A percentile compares a stretch with the other conserved stretches of the same genome.
Conservation (phyloP, 495 filamentous ascomycete species). For the Jackrogersella multiformis region DNA sequence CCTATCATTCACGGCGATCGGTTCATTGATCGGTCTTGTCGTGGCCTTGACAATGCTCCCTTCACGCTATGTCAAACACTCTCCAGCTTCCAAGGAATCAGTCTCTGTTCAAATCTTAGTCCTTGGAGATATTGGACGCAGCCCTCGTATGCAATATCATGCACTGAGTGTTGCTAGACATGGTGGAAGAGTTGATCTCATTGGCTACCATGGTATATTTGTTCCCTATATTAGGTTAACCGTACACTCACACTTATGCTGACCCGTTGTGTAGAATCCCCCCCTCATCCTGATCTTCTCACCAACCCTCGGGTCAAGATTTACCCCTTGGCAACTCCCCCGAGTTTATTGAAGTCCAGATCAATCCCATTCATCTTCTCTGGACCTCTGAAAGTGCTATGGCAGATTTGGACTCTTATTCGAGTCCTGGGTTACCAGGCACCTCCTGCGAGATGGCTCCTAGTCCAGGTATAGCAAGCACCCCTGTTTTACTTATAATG, state of each 20-base stretch:
- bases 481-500: neutral
- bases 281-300: slow-evolving; percentile 77
- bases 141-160: slow-evolving; percentile 99
- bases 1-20: slow-evolving; percentile 34
- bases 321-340: slow-evolving; percentile 69
- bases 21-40: slow-evolving; percentile 31
- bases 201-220: slow-evolving; percentile 81
- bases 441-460: slow-evolving; percentile 76
- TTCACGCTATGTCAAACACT: slow-evolving; percentile 39
- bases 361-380: slow-evolving; percentile 79
- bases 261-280: slow-evolving; percentile 46
- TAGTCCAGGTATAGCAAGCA: slow-evolving; percentile 71
- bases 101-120: slow-evolving; percentile 84
- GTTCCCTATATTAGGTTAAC: neutral
- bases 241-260: slow-evolving; percentile 17
- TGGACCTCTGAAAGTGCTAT: slow-evolving; percentile 86
- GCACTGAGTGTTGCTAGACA: slow-evolving; percentile 89
- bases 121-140: slow-evolving; percentile 95
- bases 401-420: slow-evolving; percentile 77
- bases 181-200: slow-evolving; percentile 80
- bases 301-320: slow-evolving; percentile 72
- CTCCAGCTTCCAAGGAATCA: slow-evolving; percentile 37
- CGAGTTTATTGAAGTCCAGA: slow-evolving; percentile 68
- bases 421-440: slow-evolving; percentile 76
- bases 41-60: slow-evolving; percentile 33